Evolutionary conservation across 805 yeast species (phyloP), one percentile per base, ranked within the genome.

Genomic region (Metschnikowia hibisci): DNA sequence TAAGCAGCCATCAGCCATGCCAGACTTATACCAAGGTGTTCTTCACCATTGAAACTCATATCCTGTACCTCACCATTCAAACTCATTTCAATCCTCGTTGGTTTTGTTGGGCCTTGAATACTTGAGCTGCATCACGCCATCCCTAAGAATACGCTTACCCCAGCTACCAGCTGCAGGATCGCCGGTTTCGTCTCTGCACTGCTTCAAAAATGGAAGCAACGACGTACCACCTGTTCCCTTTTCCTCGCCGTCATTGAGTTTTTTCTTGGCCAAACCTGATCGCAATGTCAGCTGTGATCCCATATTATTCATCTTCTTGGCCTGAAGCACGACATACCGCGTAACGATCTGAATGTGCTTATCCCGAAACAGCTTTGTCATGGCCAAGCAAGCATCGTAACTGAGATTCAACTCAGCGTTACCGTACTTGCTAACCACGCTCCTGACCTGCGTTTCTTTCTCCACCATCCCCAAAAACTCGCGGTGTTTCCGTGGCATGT

Each of bases 151-250:
- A 48, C 91, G 74, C 58, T 79, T 80, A 60, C 96, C 96, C 97
- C 97, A 89, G 37, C 71, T 76, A 43, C 96, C 91, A 20, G 96
- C 96, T 16, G 96, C 96, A 10, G 89, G 80, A 54, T 85, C 93
- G 33, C 96, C 96, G 2, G 96, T 90, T 61, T 90, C 97, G 66
- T 90, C 97, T 62, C 97, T 78, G 54, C 96, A 91, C 64, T 91
- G 97, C 63, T 89, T 90, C 60, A 90, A 74, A 67, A 90, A 91
- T 22, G 96, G 96, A 45, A 90, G 76, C 55, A 90, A 72, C 1
- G 95, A 82, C 0, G 97, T 90, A 34, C 98, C 97, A 15, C 98
- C 98, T 1, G 98, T 90, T 12, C 98, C 97, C 54, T 80, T 78
- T 50, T 77, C 79, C 45, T 77, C 83, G 33, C 71, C 74, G 45